Percentiles rank a stretch among this genome's conserved stretches.
These are phyloP conservation scores for Cladophialophora psammophila DNA, from an alignment of 2,329 filamentous ascomycete species.

Conservation along the genomic window DNA sequence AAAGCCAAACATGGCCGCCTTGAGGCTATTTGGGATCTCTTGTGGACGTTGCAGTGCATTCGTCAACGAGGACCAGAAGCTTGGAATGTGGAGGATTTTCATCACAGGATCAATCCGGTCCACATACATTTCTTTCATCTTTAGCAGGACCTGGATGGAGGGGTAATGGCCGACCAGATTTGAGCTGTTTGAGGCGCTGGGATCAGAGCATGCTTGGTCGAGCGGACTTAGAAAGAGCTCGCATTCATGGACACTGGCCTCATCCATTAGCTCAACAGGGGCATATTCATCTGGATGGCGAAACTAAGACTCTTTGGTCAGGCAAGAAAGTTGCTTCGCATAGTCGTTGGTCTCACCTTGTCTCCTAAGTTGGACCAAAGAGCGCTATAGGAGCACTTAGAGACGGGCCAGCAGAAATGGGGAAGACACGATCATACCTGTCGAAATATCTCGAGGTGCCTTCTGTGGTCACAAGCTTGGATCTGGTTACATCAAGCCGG, in stretches of 20 bases:
- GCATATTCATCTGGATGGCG: not conserved
- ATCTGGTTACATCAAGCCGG: not conserved
- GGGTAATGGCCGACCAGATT: not conserved
- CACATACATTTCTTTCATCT: conserved; percentile 1
- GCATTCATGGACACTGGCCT: not conserved
- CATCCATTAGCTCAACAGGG: not conserved
- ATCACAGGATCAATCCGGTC: not conserved
- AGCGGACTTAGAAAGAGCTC: not conserved
- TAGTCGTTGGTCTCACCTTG: not conserved
- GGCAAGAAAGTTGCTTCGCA: not conserved
- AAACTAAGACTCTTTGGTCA: not conserved
- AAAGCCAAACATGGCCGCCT: not conserved
- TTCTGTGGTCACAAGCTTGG: not conserved
- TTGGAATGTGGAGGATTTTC: not conserved
- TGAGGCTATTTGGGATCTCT: not conserved
- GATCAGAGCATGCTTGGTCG: not conserved
- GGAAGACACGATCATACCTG: not conserved
- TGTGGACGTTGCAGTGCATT: not conserved
- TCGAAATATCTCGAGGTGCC: not conserved
- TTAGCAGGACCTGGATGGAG: not conserved
- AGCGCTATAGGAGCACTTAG: not conserved
- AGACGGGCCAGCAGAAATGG: not conserved
- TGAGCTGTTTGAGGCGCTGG: not conserved
- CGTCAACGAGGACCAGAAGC: conserved; percentile 1
- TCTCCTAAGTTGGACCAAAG: conserved; percentile 3